Evolutionary conservation across 345 rosid species (phyloP).

Genomic region (Lepidium didymum): DNA sequence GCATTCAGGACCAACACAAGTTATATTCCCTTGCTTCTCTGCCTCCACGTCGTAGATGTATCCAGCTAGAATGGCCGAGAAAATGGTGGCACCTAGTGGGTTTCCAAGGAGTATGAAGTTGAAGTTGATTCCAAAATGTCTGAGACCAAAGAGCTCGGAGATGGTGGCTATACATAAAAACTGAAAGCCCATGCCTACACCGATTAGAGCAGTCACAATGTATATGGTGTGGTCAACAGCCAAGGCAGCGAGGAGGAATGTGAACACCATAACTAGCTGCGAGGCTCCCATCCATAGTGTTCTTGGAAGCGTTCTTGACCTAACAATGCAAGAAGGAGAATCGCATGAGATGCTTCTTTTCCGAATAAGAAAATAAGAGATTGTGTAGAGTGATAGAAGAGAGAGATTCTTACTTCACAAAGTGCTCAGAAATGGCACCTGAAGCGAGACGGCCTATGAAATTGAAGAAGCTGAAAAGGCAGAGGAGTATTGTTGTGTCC

Average conservation of each 20-base stretch:
- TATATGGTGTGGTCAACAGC: constrained; percentile 53
- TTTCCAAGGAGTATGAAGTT: constrained; percentile 74
- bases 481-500: constrained; percentile 64
- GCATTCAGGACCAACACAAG: constrained; percentile 81
- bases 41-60: constrained; percentile 80
- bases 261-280: constrained; percentile 44
- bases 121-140: constrained; percentile 79
- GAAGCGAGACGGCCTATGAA: constrained; percentile 82
- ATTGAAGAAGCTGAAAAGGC: constrained; percentile 79
- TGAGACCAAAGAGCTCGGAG: constrained; percentile 90
- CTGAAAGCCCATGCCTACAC: constrained; percentile 64
- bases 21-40: constrained; percentile 62
- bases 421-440: constrained; percentile 85
- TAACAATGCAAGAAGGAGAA: constrained; percentile 19
- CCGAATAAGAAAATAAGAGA: not conserved
- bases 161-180: constrained; percentile 66
- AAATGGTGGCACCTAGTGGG: constrained; percentile 82
- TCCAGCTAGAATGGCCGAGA: constrained; percentile 83
- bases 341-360: not conserved
- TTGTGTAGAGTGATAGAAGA: not conserved
- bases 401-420: constrained; percentile 54
- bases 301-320: constrained; percentile 64
- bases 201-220: constrained; percentile 59
- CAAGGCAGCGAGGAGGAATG: constrained; percentile 56
- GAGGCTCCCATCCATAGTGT: constrained; percentile 69